These are phyloP conservation scores for Nannochloris sp. DNA, from an alignment of 139 green algal species.

Conservation along the genomic window DNA sequence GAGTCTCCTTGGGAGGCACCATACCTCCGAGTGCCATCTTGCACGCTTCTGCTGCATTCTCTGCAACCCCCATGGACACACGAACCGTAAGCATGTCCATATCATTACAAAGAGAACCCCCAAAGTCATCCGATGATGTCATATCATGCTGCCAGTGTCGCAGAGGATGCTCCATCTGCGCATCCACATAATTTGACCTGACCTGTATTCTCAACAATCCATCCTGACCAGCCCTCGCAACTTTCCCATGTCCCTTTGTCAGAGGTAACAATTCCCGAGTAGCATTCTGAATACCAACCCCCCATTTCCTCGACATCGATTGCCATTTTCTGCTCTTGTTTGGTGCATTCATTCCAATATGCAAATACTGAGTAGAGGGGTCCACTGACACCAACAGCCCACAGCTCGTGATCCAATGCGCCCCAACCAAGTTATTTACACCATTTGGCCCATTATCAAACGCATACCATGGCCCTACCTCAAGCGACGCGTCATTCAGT, in stretches of 20 bases:
- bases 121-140: not conserved
- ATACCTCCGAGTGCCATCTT: slow-evolving; percentile 31
- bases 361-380: slow-evolving; percentile 48
- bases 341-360: slow-evolving; percentile 55
- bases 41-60: slow-evolving; percentile 37
- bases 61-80: slow-evolving; percentile 21
- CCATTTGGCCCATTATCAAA: slow-evolving; percentile 63
- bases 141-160: slow-evolving; percentile 27
- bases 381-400: slow-evolving; percentile 49
- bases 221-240: slow-evolving; percentile 22
- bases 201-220: slow-evolving; percentile 47
- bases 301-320: slow-evolving; percentile 18
- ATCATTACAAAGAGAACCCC: not conserved
- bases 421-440: slow-evolving; percentile 42
- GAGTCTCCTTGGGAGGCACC: slow-evolving; percentile 19
- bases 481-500: slow-evolving; percentile 39
- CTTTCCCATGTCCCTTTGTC: not conserved
- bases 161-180: slow-evolving; percentile 42
- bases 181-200: slow-evolving; percentile 17
- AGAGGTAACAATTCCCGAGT: slow-evolving; percentile 33
- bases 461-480: slow-evolving; percentile 47
- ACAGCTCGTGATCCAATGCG: slow-evolving; percentile 47
- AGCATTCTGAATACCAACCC: slow-evolving; percentile 46
- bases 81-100: slow-evolving; percentile 14
- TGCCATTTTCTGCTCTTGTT: not conserved